Evolutionary conservation across 2,329 filamentous ascomycete genomes (phyloP), one percentile per base, ranked within the genome.

Genomic region (Colletotrichum agaves): DNA sequence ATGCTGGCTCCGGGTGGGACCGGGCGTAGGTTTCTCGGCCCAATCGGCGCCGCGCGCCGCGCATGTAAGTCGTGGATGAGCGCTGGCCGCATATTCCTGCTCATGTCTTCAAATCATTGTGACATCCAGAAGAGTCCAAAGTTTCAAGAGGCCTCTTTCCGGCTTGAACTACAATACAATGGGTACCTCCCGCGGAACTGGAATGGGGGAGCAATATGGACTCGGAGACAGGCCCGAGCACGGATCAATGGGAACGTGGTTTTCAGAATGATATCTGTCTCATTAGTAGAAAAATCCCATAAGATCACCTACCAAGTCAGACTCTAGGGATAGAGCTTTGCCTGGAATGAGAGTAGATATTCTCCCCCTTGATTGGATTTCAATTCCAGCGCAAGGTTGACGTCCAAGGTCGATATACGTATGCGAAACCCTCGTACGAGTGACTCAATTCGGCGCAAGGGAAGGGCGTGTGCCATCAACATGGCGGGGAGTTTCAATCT

Each of bases 361-460:
- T 39, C 44, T 39, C 27, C 57, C 56, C 62, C 56, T 47, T 65
- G 57, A 65, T 19, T 46, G 31, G 57, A 31, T 61, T 35, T 27
- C 39, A 60, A 61, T 61, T 50, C 37, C 46, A 53, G 37, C 17
- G 11, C 21, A 39, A 37, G 35, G 35, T 37, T 37, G 35, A 37
- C 27, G 27, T 7, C 27, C 8, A 11, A 15, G 12, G 13, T 37
- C 35, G 4, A 15, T 37, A 4, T 37, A 37, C 35, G 35, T 3
- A 41, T 35, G 21, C 33, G 27, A 60, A 17, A 10, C 19, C 6
- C 37, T 43, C 19, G 27, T 19, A 35, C 52, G 56, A 53, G 39
- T 61, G 56, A 61, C 19, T 21, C 46, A 60, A 46, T 13, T 53
- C n/a, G 19, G 37, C 56, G 5, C 35, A 44, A 46, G 47, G 19